Evolutionary conservation across 176 grass and related monocot genomes (phyloP).

Genomic region (Microstegium vimineum): DNA sequence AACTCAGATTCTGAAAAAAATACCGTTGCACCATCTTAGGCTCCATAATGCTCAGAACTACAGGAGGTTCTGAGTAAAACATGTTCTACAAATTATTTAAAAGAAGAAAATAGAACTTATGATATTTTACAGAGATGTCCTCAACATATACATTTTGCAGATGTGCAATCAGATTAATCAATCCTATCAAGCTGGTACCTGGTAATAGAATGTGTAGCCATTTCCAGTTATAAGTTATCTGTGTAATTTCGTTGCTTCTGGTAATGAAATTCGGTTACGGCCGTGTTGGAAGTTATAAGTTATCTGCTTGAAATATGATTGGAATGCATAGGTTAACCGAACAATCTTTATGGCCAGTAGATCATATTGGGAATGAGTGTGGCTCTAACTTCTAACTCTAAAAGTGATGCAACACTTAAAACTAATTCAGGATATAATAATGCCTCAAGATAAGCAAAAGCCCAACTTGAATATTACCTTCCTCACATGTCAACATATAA

Average conservation of each 20-base stretch:
- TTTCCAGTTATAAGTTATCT: not conserved
- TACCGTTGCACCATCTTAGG: not conserved
- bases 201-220: constrained; percentile 4
- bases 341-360: not conserved
- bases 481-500: constrained; percentile 94
- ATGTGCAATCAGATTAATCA: not conserved
- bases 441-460: constrained; percentile 6
- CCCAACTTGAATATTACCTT: constrained; percentile 51
- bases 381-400: not conserved
- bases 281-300: not conserved
- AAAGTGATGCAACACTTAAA: not conserved
- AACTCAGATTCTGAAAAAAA: constrained; percentile 75
- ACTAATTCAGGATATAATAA: constrained; percentile 22
- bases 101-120: not conserved
- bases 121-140: constrained; percentile 9
- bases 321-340: not conserved
- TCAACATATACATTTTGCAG: not conserved
- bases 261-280: no score
- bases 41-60: constrained; percentile 21
- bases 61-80: constrained; percentile 3
- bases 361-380: not conserved
- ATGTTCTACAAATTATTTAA: constrained; percentile 5
- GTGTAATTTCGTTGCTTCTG: no score
- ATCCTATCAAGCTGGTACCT: constrained; percentile 9
- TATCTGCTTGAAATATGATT: constrained; percentile 10